Conservation (phyloP, 1,139 yeast genomes). For the Blastobotrys arbuscula region DNA sequence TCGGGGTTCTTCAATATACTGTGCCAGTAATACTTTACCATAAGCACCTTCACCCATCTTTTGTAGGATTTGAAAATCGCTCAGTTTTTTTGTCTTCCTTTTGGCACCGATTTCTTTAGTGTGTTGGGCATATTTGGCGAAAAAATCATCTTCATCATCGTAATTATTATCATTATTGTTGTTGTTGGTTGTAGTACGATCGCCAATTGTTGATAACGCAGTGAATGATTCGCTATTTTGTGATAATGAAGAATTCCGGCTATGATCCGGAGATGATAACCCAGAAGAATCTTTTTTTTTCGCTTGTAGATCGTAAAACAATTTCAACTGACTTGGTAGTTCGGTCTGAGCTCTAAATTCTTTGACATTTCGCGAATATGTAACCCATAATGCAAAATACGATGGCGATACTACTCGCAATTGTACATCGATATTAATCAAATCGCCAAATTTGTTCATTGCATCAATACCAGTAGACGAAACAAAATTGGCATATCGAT, state of each 20-base stretch:
- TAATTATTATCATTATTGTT: background rate
- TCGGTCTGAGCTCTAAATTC: slow-evolving; percentile 18
- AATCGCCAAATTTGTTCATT: slow-evolving; percentile 62
- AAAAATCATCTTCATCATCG: background rate
- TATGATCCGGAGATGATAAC: slow-evolving; percentile 1
- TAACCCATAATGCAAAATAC: slow-evolving; percentile 74
- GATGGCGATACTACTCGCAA: slow-evolving; percentile 60
- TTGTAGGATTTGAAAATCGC: slow-evolving; percentile 64
- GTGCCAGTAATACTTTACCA: slow-evolving; percentile 82
- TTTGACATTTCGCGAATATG: slow-evolving; percentile 50
- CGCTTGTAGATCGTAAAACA: slow-evolving; percentile 36
- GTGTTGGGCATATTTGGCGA: slow-evolving; percentile 13
- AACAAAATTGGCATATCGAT: slow-evolving; percentile 19
- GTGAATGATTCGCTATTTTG: background rate
- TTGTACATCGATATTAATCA: slow-evolving; percentile 68
- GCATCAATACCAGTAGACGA: slow-evolving; percentile 52
- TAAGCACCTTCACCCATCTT: slow-evolving; percentile 96
- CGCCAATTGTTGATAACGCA: background rate
- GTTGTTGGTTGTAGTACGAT: background rate
- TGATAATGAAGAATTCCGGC: slow-evolving; percentile 3
- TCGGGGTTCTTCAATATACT: slow-evolving; percentile 53
- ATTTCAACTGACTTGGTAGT: slow-evolving; percentile 54
- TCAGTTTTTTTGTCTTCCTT: slow-evolving; percentile 50
- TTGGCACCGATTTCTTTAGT: slow-evolving; percentile 32
- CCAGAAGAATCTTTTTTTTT: background rate